Evolutionary conservation across 2,329 filamentous ascomycete genomes (phyloP), one percentile per base, ranked within the genome.

Genomic region (Rugonectria rugulosa): DNA sequence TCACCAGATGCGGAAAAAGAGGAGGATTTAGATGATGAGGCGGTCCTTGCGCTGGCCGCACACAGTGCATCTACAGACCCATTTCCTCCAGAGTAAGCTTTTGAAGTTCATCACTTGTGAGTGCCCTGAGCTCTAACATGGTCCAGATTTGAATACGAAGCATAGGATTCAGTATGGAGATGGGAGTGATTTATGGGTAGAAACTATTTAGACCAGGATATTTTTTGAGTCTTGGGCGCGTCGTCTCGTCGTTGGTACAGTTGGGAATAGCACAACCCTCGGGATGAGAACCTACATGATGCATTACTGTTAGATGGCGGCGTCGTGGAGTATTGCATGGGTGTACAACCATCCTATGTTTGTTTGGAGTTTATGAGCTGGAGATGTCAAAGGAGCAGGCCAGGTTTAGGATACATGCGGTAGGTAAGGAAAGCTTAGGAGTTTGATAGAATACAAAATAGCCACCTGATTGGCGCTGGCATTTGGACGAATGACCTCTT

Each of bases 11-110:
- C 68, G n/a, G 60, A 67, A 10, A 71, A 74, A 12, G 72, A 74
- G 14, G 65, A 70, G 23, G 48, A 36, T 1, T 64, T 80, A 12
- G 78, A 81, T 23, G 80, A 82, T 53, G 79, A 81, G 52, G 78
- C 78, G 5, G 76, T 83, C 11, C 59, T 83, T 57, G 79, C 77
- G 7, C 65, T 83, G 36, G 76, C 79, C 15, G 77, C 73, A 4
- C 77, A 81, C 53, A 78, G 74, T 62, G 68, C 70, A 3, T 56
- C 68, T 4, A 65, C 73, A 4, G 75, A 79, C 23, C 67, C 71
- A 7, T 81, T 78, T 59, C 63, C 68, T 27, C 60, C 75, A 24
- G 76, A 80, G 79, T 81, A 69, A 72, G 79, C 62, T 14, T 5
- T 17, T 14, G 4, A 21, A 2, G 19, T 17, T 12, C 15, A 11